phyloP scores from a whole-genome alignment of 176 grass and related monocot species.

The Aegilops bicornis region DNA sequence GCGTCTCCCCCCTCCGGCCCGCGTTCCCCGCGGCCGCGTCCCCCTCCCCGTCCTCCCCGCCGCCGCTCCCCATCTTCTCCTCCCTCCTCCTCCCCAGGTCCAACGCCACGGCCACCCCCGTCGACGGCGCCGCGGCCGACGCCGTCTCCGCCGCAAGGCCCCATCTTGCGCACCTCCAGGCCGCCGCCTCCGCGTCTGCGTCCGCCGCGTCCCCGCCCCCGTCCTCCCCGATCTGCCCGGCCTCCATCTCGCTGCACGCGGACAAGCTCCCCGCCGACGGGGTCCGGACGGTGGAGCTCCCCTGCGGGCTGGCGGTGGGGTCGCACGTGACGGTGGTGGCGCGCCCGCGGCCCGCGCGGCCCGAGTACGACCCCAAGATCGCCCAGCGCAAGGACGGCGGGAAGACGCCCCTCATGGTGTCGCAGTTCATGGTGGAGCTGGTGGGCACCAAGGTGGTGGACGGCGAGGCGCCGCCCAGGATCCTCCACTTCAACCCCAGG shows the following conservation, averaged over 20 bases:
- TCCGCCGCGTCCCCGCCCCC: background rate
- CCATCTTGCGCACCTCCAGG: conserved; percentile 34
- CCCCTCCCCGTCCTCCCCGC: background rate
- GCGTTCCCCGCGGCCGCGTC: conserved; percentile 19
- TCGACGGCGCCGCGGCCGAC: conserved; percentile 21
- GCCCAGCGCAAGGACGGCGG: conserved; percentile 52
- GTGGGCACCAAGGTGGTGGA: conserved; percentile 81
- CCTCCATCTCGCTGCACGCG: conserved; percentile 51
- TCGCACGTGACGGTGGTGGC: conserved; percentile 93
- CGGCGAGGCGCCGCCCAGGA: conserved; percentile 88
- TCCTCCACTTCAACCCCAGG: conserved; percentile 94
- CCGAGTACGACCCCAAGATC: conserved; percentile 68
- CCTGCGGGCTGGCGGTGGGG: conserved; percentile 81
- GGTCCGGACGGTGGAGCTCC: conserved; percentile 56
- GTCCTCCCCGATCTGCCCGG: conserved; percentile 37
- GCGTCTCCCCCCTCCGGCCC: conserved; percentile 2
- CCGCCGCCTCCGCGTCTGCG: background rate
- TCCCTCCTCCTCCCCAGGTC: conserved; percentile 34
- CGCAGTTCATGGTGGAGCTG: conserved; percentile 97
- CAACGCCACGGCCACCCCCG: conserved; percentile 41
- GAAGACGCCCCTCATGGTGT: conserved; percentile 70
- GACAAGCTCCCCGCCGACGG: conserved; percentile 40
- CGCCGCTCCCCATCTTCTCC: conserved; percentile 42
- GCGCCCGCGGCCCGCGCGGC: conserved; percentile 41
- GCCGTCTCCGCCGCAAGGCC: conserved; percentile 42